Evolutionary conservation across 2,329 filamentous ascomycete genomes (phyloP), one percentile per base, ranked within the genome.

Genomic region (Leptographium wingfieldii): DNA sequence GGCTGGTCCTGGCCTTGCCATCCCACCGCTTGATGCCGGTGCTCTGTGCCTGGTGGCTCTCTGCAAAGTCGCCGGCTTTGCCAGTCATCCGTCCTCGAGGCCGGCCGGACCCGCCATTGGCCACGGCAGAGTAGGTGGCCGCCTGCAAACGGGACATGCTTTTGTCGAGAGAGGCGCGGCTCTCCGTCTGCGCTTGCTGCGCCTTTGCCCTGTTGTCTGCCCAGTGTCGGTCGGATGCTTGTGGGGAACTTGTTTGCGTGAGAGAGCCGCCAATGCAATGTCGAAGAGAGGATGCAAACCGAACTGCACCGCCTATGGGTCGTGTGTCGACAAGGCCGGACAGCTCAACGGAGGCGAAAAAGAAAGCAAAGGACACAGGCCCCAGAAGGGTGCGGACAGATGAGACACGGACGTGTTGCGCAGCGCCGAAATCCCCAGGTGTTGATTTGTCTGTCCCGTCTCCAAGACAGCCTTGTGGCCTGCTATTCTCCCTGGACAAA

Each of bases 21-120:
- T 81, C 77, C 77, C 78, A 81, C 63, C 76, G 73, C 68, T 73
- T 74, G n/a, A 80, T 67, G n/a, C 66, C 68, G 2, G 65, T 60
- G n/a, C 40, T 38, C 38, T 64, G 62, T 3, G 67, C 59, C 10
- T 63, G 61, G n/a, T 62, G 65, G 19, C 62, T 67, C 53, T 70
- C 71, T 43, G 69, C 66, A 54, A 66, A 64, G 12, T 69, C 71
- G 40, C 70, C 68, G 22, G 69, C 63, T 54, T 64, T 69, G 61
- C 66, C 71, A 12, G 69, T 69, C 65, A 72, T 73, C 71, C 72
- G 73, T 25, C 67, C 69, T 51, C 68, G 68, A 25, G 68, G 65
- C 46, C 70, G 67, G 40, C 69, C 70, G 12, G 70, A 72, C 22
- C 70, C 64, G 27, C 71, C 71, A 61, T 68, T 70, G 63, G 71